A percentile compares a stretch with the other conserved stretches of the same genome.
phyloP scores from a whole-genome alignment of 192 early-diverging fungal species.

The Glomus cerebriforme region DNA sequence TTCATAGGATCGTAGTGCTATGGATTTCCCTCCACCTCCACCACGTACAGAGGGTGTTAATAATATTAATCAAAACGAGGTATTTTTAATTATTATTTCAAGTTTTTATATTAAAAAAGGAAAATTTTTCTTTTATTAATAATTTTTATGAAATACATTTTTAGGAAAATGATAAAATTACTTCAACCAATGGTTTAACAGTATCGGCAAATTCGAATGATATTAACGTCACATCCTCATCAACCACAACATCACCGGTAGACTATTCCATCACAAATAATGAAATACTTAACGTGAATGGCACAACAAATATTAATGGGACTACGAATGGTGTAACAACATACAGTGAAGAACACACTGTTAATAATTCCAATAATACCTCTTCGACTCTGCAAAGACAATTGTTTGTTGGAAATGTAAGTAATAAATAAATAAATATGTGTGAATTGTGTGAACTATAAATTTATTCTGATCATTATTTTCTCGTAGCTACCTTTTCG shows the following conservation, averaged over 20 bases:
- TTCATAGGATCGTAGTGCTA: constrained; percentile 43
- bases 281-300: neutral
- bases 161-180: constrained; percentile 5
- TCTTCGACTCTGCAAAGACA: constrained; percentile 41
- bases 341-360: neutral
- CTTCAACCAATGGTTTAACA: constrained; percentile 2
- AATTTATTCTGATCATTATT: neutral
- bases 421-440: constrained; percentile 1
- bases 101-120: neutral
- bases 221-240: neutral
- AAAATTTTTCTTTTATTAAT: neutral
- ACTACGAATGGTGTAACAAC: neutral
- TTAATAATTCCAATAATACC: neutral
- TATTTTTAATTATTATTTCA: neutral
- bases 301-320: constrained; percentile 14
- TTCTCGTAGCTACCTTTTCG: constrained; percentile 63
- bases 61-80: neutral
- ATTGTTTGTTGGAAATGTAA: constrained; percentile 73
- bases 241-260: constrained; percentile 19
- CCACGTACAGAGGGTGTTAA: constrained; percentile 30
- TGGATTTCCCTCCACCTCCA: constrained; percentile 37
- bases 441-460: no score
- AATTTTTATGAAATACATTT: neutral
- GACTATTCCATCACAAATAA: constrained; percentile 7
- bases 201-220: constrained; percentile 6